These are phyloP conservation scores for Thalassiosira hispida DNA, from an alignment of 352 stramenopile genomes.

Conservation along the genomic window DNA sequence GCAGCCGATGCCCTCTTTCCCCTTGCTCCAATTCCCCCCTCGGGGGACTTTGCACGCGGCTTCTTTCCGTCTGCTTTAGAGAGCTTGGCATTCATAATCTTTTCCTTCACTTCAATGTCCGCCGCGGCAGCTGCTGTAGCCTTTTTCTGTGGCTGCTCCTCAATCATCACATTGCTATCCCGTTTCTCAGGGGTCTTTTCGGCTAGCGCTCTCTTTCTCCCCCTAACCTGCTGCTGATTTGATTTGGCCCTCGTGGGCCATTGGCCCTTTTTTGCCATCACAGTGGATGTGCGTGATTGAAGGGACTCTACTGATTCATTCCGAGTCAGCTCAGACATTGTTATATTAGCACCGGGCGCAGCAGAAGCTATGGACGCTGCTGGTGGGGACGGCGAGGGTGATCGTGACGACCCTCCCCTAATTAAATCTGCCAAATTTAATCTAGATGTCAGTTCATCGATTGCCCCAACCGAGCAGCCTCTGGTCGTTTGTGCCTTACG, in stretches of 20 bases:
- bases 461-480: constrained; percentile 23
- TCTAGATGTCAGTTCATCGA: constrained; percentile 54
- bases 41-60: constrained; percentile 22
- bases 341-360: neutral
- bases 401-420: constrained; percentile 3
- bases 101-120: constrained; percentile 20
- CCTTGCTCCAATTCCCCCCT: constrained; percentile 1
- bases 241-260: neutral
- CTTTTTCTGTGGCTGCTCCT: constrained; percentile 10
- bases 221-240: constrained; percentile 4
- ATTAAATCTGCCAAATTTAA: constrained; percentile 24
- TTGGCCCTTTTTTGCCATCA: constrained; percentile 14
- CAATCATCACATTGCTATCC: constrained; percentile 6
- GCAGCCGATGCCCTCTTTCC: constrained; percentile 19
- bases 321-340: neutral
- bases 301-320: constrained; percentile 3
- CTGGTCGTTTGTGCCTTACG: neutral
- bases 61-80: constrained; percentile 27
- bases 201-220: constrained; percentile 35
- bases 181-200: constrained; percentile 24
- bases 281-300: neutral
- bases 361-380: neutral
- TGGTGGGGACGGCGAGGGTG: constrained; percentile 6
- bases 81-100: constrained; percentile 51
- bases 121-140: constrained; percentile 1